phyloP scores from a whole-genome alignment of 2,329 filamentous ascomycete genomes.

The Ceratocystis lukuohia region DNA sequence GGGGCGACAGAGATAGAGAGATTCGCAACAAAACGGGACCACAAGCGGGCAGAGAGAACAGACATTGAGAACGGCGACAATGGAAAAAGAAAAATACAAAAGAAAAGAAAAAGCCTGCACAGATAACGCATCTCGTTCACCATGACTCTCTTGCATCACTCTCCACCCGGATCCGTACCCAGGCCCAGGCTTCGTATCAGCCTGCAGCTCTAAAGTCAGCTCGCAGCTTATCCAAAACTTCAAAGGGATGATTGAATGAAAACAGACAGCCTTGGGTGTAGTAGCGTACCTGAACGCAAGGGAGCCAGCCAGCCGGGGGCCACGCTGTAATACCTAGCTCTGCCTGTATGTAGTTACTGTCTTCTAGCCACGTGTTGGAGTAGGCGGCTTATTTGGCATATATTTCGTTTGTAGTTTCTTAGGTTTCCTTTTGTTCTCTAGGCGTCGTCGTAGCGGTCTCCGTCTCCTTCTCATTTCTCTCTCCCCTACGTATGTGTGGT shows the following conservation, averaged over 20 bases:
- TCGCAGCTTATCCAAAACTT: neutral
- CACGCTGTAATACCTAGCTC: neutral
- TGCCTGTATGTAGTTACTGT: neutral
- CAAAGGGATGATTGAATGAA: neutral
- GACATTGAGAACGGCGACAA: neutral
- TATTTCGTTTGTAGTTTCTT: neutral
- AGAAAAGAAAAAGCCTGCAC: neutral
- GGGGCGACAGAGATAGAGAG: neutral
- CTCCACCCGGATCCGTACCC: neutral
- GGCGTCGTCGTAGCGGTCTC: neutral
- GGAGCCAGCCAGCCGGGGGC: neutral
- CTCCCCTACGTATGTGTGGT: neutral
- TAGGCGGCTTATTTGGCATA: neutral
- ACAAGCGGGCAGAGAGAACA: neutral
- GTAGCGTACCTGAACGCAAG: neutral
- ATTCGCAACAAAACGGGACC: neutral
- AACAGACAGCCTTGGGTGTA: neutral
- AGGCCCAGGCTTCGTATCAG: neutral
- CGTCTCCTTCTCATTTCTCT: neutral
- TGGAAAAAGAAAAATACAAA: neutral
- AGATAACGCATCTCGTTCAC: neutral
- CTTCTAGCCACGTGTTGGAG: conserved; percentile 1
- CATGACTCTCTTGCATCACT: neutral
- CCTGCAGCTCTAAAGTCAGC: neutral
- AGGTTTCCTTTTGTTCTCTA: neutral